Evolutionary conservation across 1,139 yeast genomes (phyloP).

Genomic region (Geotrichum candidum): DNA sequence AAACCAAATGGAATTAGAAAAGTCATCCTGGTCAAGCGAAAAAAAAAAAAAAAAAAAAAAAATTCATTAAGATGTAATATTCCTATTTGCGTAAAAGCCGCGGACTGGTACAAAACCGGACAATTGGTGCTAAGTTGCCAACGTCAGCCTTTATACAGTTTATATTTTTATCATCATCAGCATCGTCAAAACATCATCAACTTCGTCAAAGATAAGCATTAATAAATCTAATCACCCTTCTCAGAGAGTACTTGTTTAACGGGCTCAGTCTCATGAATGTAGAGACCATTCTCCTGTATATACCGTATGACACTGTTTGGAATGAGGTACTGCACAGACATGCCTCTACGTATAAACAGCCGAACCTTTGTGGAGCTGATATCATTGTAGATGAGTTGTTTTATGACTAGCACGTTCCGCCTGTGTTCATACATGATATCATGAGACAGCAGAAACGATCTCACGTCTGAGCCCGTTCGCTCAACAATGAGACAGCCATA

Average conservation of each 20-base stretch:
- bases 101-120: background rate
- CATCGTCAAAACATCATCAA: background rate
- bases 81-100: background rate
- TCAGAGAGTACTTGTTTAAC: slow-evolving; percentile 75
- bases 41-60: background rate
- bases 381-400: slow-evolving; percentile 92
- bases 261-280: slow-evolving; percentile 82
- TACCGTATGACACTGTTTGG: slow-evolving; percentile 94
- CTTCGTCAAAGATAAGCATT: background rate
- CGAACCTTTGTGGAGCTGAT: slow-evolving; percentile 93
- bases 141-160: background rate
- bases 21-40: background rate
- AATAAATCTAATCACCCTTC: slow-evolving; percentile 25
- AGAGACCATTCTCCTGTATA: slow-evolving; percentile 84
- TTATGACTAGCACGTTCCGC: slow-evolving; percentile 85
- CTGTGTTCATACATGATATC: slow-evolving; percentile 97
- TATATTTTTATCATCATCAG: background rate
- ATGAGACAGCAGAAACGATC: slow-evolving; percentile 83
- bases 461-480: slow-evolving; percentile 92
- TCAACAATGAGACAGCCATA: slow-evolving; percentile 96
- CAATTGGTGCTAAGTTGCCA: background rate
- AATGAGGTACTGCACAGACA: slow-evolving; percentile 91
- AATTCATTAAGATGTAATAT: background rate
- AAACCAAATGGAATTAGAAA: background rate
- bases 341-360: slow-evolving; percentile 82